Evolutionary conservation across 2,329 filamentous ascomycete species (phyloP).

Genomic region (Hypoxylon sp.): DNA sequence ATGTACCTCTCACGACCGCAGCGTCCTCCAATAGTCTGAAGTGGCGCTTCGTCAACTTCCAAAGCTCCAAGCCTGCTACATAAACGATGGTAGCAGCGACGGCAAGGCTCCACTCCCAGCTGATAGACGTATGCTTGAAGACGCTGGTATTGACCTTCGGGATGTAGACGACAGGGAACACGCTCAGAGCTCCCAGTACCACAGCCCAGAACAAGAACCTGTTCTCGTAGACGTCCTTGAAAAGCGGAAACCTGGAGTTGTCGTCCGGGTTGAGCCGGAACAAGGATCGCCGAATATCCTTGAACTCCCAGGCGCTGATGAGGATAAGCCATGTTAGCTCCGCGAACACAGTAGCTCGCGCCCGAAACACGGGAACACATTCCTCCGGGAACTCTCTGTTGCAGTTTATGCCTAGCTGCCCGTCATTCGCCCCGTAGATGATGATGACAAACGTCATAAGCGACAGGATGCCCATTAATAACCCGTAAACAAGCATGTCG

Average conservation of each 20-base stretch:
- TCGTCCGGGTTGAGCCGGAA: conserved; percentile 75
- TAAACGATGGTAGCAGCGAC: conserved; percentile 75
- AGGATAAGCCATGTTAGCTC: conserved; percentile 81
- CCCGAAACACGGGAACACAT: conserved; percentile 76
- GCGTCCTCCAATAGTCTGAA: conserved; percentile 68
- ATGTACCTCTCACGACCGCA: conserved; percentile 65
- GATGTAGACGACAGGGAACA: conserved; percentile 80
- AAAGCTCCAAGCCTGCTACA: conserved; percentile 76
- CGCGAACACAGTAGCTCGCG: conserved; percentile 80
- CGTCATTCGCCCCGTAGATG: conserved; percentile 69
- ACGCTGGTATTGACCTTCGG: conserved; percentile 78
- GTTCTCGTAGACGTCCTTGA: conserved; percentile 77
- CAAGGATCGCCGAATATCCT: conserved; percentile 78
- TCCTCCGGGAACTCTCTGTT: conserved; percentile 70
- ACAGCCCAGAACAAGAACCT: conserved; percentile 79
- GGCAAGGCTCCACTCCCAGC: conserved; percentile 82
- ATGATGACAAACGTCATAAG: conserved; percentile 77
- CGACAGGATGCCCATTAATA: conserved; percentile 81
- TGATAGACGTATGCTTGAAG: conserved; percentile 80
- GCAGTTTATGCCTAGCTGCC: conserved; percentile 72
- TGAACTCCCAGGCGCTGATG: conserved; percentile 84
- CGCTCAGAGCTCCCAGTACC: conserved; percentile 70
- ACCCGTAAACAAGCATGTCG: conserved; percentile 85
- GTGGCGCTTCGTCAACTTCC: conserved; percentile 78
- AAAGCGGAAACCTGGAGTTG: conserved; percentile 66